Base-by-base conservation (phyloP, 331 rosid species). In the Quercus lobata region DNA sequence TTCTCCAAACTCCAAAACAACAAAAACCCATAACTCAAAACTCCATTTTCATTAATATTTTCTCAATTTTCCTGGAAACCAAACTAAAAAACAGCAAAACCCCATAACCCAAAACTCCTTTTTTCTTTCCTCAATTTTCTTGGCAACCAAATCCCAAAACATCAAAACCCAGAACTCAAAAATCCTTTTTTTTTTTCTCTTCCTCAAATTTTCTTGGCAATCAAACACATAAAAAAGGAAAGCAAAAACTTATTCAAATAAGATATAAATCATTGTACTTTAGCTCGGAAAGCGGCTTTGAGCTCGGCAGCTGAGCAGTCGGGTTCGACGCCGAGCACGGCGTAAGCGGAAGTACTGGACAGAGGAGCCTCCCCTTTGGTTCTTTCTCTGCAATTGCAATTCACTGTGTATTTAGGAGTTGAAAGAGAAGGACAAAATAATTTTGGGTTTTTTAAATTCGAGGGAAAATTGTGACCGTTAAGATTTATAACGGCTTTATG, bases 271-370 rank as follows among this genome's bases (percentile, higher is more conserved):
- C 1, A 14, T 52, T 6, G 58, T 80, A 91, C 97, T 84, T 91
- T 92, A 76, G 92, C 84, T 81, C 98, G 94, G 80, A 94, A 94
- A 80, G 98, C 97, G 22, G 94, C 87, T 85, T 94, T 94, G 27
- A 95, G 89, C 24, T 92, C 89, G 22, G 82, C 68, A 65, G 86
- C 24, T 1, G 97, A 90, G 88, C 88, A 91, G 69, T 86, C 61
- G 19, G 93, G 90, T 19, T 87, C 80, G 12, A 90, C 79, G 57
- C 92, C 98, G 32, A 95, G 97, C 32, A 95, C 72, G 2, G 84
- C 76, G 60, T 79, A 92, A 68, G 98, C 96, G 0, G 94, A 85
- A 75, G 87, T 76, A 74, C 53, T 8, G 57, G 93, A 85, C 14
- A 86, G 83, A 71, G 91, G 83, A 83, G 78, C 58, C 21, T 83